Evolutionary conservation across 1,284 basidiomycete species (phyloP).

Genomic region (Caloboletus inedulis): DNA sequence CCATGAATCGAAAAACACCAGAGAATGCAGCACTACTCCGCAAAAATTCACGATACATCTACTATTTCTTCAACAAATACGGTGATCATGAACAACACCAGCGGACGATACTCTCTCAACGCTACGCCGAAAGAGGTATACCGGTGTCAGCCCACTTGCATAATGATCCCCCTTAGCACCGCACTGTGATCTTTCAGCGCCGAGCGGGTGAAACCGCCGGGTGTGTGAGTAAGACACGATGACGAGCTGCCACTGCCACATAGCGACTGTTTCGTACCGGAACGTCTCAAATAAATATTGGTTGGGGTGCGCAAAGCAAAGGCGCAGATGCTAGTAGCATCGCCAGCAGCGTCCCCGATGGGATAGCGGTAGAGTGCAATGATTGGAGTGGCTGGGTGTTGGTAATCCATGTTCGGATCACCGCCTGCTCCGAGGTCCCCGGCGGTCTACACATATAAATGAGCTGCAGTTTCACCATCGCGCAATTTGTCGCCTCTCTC

Average conservation of each 20-base stretch:
- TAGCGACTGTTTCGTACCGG: no score
- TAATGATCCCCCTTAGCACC: not conserved
- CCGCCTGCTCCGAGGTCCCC: not conserved
- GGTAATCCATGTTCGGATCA: slow-evolving; percentile 8
- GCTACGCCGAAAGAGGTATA: not conserved
- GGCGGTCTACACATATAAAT: slow-evolving; percentile 5
- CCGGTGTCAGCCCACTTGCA: not conserved
- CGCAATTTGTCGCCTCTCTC: no score
- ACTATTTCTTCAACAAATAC: not conserved
- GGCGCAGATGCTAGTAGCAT: no score
- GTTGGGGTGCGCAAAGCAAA: no score
- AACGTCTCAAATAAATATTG: no score
- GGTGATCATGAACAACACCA: not conserved
- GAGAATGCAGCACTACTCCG: not conserved
- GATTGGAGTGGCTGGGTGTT: not conserved
- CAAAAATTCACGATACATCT: not conserved
- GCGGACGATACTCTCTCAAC: not conserved
- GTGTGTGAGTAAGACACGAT: not conserved
- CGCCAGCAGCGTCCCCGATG: not conserved
- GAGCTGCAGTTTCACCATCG: not conserved
- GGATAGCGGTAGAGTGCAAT: not conserved
- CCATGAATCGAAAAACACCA: not conserved
- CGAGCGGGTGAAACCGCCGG: not conserved
- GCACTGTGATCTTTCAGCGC: not conserved
- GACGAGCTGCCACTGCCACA: not conserved